Conservation (phyloP, 2,329 filamentous ascomycete species). For the Fusarium bulbicola region DNA sequence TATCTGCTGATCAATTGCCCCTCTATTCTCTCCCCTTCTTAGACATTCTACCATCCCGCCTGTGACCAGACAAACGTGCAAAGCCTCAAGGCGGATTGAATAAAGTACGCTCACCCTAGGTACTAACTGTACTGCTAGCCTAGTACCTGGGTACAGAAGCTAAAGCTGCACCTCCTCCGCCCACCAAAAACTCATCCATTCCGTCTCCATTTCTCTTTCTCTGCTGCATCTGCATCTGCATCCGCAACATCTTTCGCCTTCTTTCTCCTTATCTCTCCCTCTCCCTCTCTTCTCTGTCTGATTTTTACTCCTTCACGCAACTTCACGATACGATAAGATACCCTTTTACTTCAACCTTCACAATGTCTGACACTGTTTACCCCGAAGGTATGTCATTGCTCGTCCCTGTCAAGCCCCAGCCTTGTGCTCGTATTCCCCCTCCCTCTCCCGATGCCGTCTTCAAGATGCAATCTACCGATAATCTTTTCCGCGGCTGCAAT, state of each 20-base stretch:
- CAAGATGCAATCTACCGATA: neutral
- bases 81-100: conserved; percentile 29
- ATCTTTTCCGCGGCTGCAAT: neutral
- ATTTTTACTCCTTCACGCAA: conserved; percentile 16
- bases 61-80: conserved; percentile 30
- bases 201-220: conserved; percentile 21
- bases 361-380: conserved; percentile 40
- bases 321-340: conserved; percentile 40
- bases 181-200: conserved; percentile 41
- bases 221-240: conserved; percentile 33
- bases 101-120: neutral
- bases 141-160: conserved; percentile 21
- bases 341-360: conserved; percentile 33
- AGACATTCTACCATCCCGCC: conserved; percentile 48
- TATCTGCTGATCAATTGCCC: conserved; percentile 36
- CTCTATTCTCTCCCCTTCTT: conserved; percentile 53
- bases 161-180: conserved; percentile 40
- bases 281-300: conserved; percentile 15
- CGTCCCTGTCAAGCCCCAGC: conserved; percentile 3
- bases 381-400: conserved; percentile 51
- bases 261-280: conserved; percentile 9
- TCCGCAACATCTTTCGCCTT: conserved; percentile 27
- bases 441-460: conserved; percentile 3
- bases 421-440: conserved; percentile 10
- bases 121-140: neutral